Conservation (phyloP, 225 moss, liverwort and hornwort species). For the Takakia lepidozioides region DNA sequence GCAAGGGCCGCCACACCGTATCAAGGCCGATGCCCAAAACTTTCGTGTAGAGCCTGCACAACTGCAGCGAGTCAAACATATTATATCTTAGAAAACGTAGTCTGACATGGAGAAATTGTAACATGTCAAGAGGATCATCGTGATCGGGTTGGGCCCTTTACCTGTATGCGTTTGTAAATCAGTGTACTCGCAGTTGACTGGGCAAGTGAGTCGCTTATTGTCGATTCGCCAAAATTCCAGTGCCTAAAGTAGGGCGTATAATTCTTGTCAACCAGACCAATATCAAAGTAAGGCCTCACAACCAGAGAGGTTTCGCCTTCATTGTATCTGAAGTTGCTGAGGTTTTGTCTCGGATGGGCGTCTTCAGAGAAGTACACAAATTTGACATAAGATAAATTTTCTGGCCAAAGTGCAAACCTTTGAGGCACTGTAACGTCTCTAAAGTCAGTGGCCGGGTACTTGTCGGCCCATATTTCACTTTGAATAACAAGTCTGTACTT, state of each 20-base stretch:
- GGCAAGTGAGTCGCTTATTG: no score
- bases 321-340: slow-evolving; percentile 9
- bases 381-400: slow-evolving; percentile 1
- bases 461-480: no score
- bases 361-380: slow-evolving; percentile 15
- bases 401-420: slow-evolving; percentile 6
- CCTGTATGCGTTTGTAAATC: slow-evolving; percentile 16
- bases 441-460: slow-evolving; percentile 1
- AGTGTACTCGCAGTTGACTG: slow-evolving; percentile 20
- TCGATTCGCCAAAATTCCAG: slow-evolving; percentile 17
- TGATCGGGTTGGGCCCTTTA: slow-evolving; percentile 2
- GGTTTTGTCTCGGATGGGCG: not conserved
- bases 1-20: slow-evolving; percentile 2
- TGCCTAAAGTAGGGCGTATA: slow-evolving; percentile 12
- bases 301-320: not conserved
- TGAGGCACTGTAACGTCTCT: not conserved
- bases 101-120: not conserved
- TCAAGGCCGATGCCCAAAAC: not conserved
- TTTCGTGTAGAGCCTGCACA: slow-evolving; percentile 1
- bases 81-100: not conserved
- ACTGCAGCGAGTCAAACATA: not conserved
- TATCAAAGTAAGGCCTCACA: slow-evolving; percentile 11
- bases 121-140: not conserved
- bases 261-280: slow-evolving; percentile 4
- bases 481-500: no score